phyloP scores from a whole-genome alignment of 2,329 filamentous ascomycete genomes.

The Ilyonectria robusta region DNA sequence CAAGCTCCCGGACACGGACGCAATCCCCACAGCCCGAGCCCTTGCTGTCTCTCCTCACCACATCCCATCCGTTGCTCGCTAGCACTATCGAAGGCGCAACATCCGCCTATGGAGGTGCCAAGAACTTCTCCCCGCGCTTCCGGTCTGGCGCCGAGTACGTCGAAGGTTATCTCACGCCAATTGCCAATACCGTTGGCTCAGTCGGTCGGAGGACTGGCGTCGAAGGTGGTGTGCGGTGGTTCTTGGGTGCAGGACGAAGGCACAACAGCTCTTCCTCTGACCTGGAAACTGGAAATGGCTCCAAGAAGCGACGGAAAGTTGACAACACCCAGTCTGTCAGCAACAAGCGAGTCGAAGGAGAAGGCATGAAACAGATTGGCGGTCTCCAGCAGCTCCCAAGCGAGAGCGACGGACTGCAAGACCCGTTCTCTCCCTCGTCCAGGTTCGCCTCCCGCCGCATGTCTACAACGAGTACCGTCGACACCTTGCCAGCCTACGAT shows the following conservation, averaged over 20 bases:
- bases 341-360: conserved; percentile 49
- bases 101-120: conserved; percentile 87
- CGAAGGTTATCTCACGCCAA: conserved; percentile 87
- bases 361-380: conserved; percentile 47
- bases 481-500: conserved; percentile 88
- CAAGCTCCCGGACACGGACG: conserved; percentile 44
- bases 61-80: conserved; percentile 87
- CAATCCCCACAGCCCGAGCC: conserved; percentile 77
- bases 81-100: conserved; percentile 88
- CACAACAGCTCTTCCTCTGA: conserved; percentile 64
- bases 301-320: conserved; percentile 73
- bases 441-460: conserved; percentile 63
- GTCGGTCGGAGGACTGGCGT: conserved; percentile 90
- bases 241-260: conserved; percentile 74
- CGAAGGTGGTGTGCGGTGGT: conserved; percentile 88
- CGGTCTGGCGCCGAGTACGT: conserved; percentile 93
- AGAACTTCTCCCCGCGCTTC: conserved; percentile 91
- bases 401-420: conserved; percentile 39
- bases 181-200: conserved; percentile 88
- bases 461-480: conserved; percentile 77
- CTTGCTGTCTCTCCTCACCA: conserved; percentile 87
- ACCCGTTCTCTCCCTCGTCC: conserved; percentile 48
- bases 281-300: conserved; percentile 60
- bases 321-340: conserved; percentile 55
- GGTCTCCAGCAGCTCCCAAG: conserved; percentile 36